Percentiles rank a stretch among this genome's conserved stretches.
phyloP scores from a whole-genome alignment of 2,329 filamentous ascomycete genomes.

The Arthrobotrys iridis region DNA sequence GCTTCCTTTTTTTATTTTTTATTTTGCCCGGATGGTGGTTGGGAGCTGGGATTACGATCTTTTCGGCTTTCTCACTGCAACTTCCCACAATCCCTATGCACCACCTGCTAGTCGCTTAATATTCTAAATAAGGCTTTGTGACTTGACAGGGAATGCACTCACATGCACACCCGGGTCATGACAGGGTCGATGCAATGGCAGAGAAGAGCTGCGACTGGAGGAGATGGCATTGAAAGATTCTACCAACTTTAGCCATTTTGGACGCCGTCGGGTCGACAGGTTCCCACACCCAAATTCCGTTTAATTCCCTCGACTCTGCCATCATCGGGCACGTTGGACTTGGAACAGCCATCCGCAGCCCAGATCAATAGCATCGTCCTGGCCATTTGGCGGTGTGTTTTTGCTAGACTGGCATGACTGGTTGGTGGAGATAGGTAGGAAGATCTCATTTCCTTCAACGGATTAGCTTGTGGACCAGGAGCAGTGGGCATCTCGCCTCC shows the following conservation, averaged over 20 bases:
- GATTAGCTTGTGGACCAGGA: conserved; percentile 32
- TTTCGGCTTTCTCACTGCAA: conserved; percentile 53
- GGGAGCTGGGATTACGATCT: conserved; percentile 36
- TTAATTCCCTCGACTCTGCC: conserved; percentile 41
- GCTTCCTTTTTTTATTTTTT: too few species aligned
- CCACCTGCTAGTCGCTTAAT: conserved; percentile 52
- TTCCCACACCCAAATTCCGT: conserved; percentile 31
- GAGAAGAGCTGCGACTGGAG: conserved; percentile 34
- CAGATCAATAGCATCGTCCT: conserved; percentile 10
- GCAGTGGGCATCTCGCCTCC: conserved; percentile 41
- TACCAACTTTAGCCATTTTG: conserved; percentile 55
- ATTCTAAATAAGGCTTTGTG: conserved; percentile 54
- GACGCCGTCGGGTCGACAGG: conserved; percentile 31
- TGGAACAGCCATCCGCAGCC: conserved; percentile 12
- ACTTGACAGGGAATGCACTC: conserved; percentile 54
- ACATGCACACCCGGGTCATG: conserved; percentile 49
- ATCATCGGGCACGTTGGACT: conserved; percentile 3
- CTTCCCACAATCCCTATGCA: conserved; percentile 53
- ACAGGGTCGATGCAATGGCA: conserved; percentile 33
- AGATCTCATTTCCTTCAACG: conserved; percentile 54
- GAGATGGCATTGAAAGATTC: conserved; percentile 35
- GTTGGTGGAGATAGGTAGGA: conserved; percentile 52
- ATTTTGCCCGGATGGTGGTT: conserved; percentile 20
- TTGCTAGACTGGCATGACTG: conserved; percentile 25
- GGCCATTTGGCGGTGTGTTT: conserved; percentile 28